Evolutionary conservation across 2,329 filamentous ascomycete species (phyloP).

Genomic region (Pyricularia grisea): DNA sequence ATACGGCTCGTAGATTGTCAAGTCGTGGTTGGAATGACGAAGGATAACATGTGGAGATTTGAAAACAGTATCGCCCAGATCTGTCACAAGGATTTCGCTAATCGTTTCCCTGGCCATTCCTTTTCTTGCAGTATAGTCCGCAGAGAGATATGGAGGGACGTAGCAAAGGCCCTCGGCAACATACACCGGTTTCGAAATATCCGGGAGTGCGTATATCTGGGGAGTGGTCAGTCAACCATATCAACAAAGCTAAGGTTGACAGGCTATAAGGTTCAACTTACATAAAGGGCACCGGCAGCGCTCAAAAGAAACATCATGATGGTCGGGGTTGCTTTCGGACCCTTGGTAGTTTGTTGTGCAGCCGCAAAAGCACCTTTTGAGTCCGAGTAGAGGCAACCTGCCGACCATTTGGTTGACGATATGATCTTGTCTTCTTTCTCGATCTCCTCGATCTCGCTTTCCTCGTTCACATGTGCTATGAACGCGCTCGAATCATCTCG

Average conservation of each 20-base stretch:
- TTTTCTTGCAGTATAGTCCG: constrained; percentile 60
- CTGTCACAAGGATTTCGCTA: constrained; percentile 71
- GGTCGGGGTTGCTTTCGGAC: constrained; percentile 31
- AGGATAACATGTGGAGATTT: constrained; percentile 76
- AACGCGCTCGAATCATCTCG: constrained; percentile 76
- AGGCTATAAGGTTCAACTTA: constrained; percentile 31
- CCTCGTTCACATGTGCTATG: constrained; percentile 69
- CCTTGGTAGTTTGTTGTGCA: constrained; percentile 25
- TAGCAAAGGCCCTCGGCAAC: constrained; percentile 68
- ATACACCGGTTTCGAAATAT: constrained; percentile 63
- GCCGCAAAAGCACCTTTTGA: constrained; percentile 42
- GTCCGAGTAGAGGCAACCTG: constrained; percentile 77
- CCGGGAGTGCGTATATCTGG: constrained; percentile 70
- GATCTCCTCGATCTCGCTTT: constrained; percentile 78
- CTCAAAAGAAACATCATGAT: constrained; percentile 71
- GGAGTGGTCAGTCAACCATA: background rate
- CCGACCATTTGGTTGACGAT: constrained; percentile 62
- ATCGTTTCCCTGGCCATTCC: constrained; percentile 64
- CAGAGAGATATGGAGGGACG: constrained; percentile 65
- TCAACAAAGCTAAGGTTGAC: background rate
- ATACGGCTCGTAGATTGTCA: constrained; percentile 81
- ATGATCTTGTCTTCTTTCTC: constrained; percentile 51
- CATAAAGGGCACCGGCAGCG: constrained; percentile 62
- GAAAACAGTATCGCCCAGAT: constrained; percentile 67
- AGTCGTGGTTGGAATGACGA: constrained; percentile 69